Conservation (phyloP, 1,284 basidiomycete genomes). For the Heliocybe sulcata region DNA sequence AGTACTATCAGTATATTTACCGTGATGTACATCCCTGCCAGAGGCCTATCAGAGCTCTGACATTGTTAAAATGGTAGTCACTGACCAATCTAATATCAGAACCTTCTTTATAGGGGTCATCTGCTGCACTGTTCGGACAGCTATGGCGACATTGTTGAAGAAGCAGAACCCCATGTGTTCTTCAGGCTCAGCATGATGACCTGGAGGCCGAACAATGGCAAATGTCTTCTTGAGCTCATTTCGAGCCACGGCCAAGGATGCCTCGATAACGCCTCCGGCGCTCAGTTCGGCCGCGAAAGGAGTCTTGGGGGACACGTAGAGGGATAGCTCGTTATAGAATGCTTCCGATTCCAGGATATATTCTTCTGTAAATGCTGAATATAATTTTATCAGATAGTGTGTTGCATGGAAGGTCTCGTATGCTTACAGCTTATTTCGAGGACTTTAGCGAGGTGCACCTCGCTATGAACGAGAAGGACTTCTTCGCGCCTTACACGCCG, state of each 20-base stretch:
- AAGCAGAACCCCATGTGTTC: constrained; percentile 99
- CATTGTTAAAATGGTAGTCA: constrained; percentile 10
- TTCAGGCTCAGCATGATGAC: constrained; percentile 97
- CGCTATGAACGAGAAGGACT: constrained; percentile 83
- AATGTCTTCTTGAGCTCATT: constrained; percentile 83
- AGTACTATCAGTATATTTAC: constrained; percentile 28
- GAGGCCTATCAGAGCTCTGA: constrained; percentile 9
- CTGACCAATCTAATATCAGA: constrained; percentile 93
- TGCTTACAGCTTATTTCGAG: constrained; percentile 65
- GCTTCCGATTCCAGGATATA: constrained; percentile 65
- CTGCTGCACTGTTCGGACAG: constrained; percentile 74
- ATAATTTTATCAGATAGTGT: constrained; percentile 11
- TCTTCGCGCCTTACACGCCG: constrained; percentile 73
- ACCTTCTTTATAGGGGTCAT: constrained; percentile 69
- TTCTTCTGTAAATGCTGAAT: constrained; percentile 63
- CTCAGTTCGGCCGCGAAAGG: constrained; percentile 83
- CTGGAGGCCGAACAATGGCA: constrained; percentile 95
- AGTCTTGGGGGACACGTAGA: constrained; percentile 88
- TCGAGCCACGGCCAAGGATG: constrained; percentile 80
- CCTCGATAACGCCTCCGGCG: constrained; percentile 93
- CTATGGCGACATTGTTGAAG: constrained; percentile 97
- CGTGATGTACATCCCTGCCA: constrained; percentile 94
- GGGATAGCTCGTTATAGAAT: constrained; percentile 85
- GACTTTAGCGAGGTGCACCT: constrained; percentile 89
- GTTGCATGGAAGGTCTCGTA: constrained; percentile 8